Conservation (phyloP, 2,329 filamentous ascomycete species). For the Ophiostoma sp. region DNA sequence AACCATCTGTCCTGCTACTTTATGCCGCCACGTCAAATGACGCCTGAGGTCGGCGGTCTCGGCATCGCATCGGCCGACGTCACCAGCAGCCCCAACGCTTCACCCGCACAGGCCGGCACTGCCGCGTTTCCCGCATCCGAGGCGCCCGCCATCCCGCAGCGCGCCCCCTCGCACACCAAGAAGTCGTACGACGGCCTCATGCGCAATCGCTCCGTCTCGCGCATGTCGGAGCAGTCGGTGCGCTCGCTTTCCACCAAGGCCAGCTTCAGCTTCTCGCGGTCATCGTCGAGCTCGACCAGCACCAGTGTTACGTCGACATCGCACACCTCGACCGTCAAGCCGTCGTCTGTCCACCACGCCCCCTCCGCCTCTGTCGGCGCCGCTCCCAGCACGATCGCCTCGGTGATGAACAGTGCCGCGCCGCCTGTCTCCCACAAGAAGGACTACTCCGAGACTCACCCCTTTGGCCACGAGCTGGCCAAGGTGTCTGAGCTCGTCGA, state of each 20-base stretch:
- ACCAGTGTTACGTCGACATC: conserved; percentile 49
- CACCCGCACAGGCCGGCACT: conserved; percentile 21
- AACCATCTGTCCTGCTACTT: conserved; percentile 71
- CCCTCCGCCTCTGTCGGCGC: conserved; percentile 31
- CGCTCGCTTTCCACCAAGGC: conserved; percentile 57
- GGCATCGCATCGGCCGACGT: conserved; percentile 6
- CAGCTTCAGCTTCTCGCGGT: conserved; percentile 58
- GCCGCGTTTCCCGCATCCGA: conserved; percentile 35
- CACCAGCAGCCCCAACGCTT: conserved; percentile 44
- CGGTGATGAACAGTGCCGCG: conserved; percentile 28
- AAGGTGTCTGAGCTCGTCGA: conserved; percentile 92
- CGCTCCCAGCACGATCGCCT: conserved; percentile 29
- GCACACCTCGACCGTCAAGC: conserved; percentile 31
- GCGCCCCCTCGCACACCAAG: conserved; percentile 86
- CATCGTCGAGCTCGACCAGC: conserved; percentile 57
- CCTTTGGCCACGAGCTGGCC: conserved; percentile 86
- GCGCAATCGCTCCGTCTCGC: conserved; percentile 45
- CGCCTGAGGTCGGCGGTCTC: conserved; percentile 31
- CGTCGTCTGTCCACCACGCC: conserved; percentile 18
- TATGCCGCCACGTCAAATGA: conserved; percentile 51
- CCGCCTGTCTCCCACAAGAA: conserved; percentile 43
- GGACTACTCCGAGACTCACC: conserved; percentile 54
- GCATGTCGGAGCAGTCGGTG: conserved; percentile 56
- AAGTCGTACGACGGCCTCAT: conserved; percentile 72
- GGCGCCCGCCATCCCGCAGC: conserved; percentile 70